Evolutionary conservation across 306 rosid species (phyloP).

Genomic region (Lithocarpus polystachyus): DNA sequence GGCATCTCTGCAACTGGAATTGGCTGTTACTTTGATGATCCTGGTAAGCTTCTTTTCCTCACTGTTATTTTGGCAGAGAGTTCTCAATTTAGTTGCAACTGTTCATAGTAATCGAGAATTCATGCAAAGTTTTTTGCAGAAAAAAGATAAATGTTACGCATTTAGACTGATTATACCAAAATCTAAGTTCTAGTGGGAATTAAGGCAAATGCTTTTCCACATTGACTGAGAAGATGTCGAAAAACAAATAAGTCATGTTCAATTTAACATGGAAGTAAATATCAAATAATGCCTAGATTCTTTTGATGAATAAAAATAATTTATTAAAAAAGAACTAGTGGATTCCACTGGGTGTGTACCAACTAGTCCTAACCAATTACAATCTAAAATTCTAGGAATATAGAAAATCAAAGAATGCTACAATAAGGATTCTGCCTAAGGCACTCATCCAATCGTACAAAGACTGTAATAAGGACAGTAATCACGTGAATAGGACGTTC

Average conservation of each 20-base stretch:
- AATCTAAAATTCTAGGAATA: no score
- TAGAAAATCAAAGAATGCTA: no score
- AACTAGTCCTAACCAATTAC: no score
- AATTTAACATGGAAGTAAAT: slow-evolving; percentile 2
- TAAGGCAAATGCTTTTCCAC: slow-evolving; percentile 1
- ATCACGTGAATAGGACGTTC: no score
- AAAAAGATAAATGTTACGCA: neutral
- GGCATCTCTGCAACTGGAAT: slow-evolving; percentile 97
- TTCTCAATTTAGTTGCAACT: slow-evolving; percentile 11
- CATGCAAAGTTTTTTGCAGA: neutral
- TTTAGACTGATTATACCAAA: neutral
- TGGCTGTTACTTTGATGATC: slow-evolving; percentile 95
- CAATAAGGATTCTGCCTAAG: no score
- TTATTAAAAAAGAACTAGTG: no score
- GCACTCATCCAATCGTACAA: no score
- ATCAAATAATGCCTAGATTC: neutral
- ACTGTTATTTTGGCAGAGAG: neutral
- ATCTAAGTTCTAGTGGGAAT: neutral
- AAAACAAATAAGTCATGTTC: neutral
- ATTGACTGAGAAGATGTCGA: neutral
- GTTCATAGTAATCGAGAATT: neutral
- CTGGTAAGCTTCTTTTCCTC: slow-evolving; percentile 47
- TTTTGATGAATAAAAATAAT: no score
- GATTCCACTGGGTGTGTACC: no score
- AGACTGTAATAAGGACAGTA: no score